Conservation (phyloP, 192 early-diverging fungal genomes). For the Rhizophagus clarus region DNA sequence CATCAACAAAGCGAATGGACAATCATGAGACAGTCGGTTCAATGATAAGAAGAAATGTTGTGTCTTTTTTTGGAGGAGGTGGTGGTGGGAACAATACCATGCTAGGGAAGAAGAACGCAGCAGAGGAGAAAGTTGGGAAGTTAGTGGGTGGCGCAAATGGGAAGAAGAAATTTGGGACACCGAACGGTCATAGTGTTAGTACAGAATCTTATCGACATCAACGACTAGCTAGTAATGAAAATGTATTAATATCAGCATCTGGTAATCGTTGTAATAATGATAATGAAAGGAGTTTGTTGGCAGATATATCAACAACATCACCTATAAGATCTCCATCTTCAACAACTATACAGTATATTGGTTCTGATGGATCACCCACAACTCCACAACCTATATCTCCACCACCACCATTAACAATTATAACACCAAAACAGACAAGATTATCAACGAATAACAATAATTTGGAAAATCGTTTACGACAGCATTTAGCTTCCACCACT, state of each 20-base stretch:
- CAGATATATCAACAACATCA: slow-evolving; percentile 7
- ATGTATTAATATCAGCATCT: neutral
- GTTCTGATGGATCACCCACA: neutral
- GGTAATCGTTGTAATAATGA: neutral
- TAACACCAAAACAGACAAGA: slow-evolving; percentile 3
- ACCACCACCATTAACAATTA: slow-evolving; percentile 23
- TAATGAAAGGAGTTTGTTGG: neutral
- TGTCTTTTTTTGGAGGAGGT: slow-evolving; percentile 25
- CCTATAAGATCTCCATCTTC: slow-evolving; percentile 21
- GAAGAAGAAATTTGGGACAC: slow-evolving; percentile 20
- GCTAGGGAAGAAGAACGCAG: neutral
- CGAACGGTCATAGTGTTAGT: slow-evolving; percentile 2
- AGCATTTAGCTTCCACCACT: slow-evolving; percentile 20
- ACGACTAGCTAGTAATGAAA: neutral
- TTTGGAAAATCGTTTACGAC: slow-evolving; percentile 23
- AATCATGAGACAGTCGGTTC: slow-evolving; percentile 24
- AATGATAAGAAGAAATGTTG: slow-evolving; percentile 6
- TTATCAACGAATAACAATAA: neutral
- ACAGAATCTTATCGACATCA: neutral
- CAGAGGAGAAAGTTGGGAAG: slow-evolving; percentile 18
- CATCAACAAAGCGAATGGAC: slow-evolving; percentile 24
- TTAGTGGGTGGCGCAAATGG: slow-evolving; percentile 5
- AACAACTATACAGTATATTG: slow-evolving; percentile 5
- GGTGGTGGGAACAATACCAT: neutral
- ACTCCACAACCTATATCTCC: neutral